These are phyloP conservation scores for Cystofilobasidium bisporidii DNA, from an alignment of 768 basidiomycete species.

Conservation along the genomic window DNA sequence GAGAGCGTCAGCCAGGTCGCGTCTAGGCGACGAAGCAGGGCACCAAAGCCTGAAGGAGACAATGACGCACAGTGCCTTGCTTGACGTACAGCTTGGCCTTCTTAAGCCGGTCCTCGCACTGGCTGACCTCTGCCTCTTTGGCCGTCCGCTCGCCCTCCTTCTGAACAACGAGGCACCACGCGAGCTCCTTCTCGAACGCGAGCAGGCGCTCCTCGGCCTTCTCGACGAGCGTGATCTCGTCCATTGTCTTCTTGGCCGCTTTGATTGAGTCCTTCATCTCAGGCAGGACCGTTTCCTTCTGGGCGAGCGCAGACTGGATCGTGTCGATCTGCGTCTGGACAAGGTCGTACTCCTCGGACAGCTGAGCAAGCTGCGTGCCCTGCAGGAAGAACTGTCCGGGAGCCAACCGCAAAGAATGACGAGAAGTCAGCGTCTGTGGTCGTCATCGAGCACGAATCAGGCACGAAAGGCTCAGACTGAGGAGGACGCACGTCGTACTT, in stretches of 20 bases:
- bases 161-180: slow-evolving; percentile 71
- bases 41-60: not conserved
- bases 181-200: slow-evolving; percentile 66
- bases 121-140: slow-evolving; percentile 44
- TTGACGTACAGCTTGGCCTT: slow-evolving; percentile 45
- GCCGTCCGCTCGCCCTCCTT: slow-evolving; percentile 54
- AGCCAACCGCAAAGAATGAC: slow-evolving; percentile 15
- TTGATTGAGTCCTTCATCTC: slow-evolving; percentile 56
- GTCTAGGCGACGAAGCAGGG: not conserved
- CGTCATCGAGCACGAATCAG: not conserved
- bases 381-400: slow-evolving; percentile 72
- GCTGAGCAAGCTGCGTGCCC: slow-evolving; percentile 81
- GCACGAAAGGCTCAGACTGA: not conserved
- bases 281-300: slow-evolving; percentile 68
- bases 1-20: not conserved
- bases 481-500: slow-evolving; percentile 66
- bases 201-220: slow-evolving; percentile 60
- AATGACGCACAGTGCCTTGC: slow-evolving; percentile 30
- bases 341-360: slow-evolving; percentile 73
- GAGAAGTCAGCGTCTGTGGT: not conserved
- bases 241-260: slow-evolving; percentile 53
- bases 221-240: slow-evolving; percentile 64
- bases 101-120: slow-evolving; percentile 43
- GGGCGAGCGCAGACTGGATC: slow-evolving; percentile 55
- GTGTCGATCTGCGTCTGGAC: slow-evolving; percentile 63